Evolutionary conservation across 1,284 basidiomycete genomes (phyloP), one percentile per base, ranked within the genome.

Genomic region (Trichosporon sp.): DNA sequence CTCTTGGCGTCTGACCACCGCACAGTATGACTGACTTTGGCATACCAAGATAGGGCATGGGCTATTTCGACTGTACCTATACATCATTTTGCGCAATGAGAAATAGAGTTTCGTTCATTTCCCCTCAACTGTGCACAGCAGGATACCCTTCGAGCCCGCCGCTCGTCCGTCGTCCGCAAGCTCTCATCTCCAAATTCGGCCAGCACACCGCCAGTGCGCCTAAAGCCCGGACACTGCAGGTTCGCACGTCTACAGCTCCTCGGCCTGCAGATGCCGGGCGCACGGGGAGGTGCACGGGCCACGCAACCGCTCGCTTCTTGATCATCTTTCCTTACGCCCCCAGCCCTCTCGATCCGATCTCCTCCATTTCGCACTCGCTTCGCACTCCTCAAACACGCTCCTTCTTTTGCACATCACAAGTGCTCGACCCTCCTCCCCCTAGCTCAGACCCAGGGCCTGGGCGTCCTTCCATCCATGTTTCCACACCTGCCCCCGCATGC

Each of bases 61-160:
- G 14, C 31, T 35, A 4, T 10, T 35, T 35, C 31, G 31, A 63
- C n/a, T 63, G 59, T 35, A 35, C 7, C 31, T 35, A 5, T 37
- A 4, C 59, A 16, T n/a, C 59, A 63, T 63, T 37, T 32, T 63
- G 59, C 59, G 59, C 32, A 63, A 63, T 37, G 59, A 63, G 32
- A 61, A 63, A n/a, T 63, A 63, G 32, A 63, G 59, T 63, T 63
- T 4, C 14, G 3, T 63, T 10, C 8, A 37, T n/a, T 37, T 16
- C 16, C 12, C 59, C 16, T n/a, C 16, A 14, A 35, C 16, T 63
- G 59, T 54, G 51, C 19, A 54, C 2, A 7, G 4, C 5, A 4
- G 48, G n/a, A 8, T 54, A 21, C 19, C 14, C 8, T n/a, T 8
- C 51, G 19, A 51, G 19, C n/a, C 51, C 51, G 51, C 21, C 2